Evolutionary conservation across 495 filamentous ascomycete species (phyloP), one percentile per base, ranked within the genome.

Genomic region (Penicillium verhagenii): DNA sequence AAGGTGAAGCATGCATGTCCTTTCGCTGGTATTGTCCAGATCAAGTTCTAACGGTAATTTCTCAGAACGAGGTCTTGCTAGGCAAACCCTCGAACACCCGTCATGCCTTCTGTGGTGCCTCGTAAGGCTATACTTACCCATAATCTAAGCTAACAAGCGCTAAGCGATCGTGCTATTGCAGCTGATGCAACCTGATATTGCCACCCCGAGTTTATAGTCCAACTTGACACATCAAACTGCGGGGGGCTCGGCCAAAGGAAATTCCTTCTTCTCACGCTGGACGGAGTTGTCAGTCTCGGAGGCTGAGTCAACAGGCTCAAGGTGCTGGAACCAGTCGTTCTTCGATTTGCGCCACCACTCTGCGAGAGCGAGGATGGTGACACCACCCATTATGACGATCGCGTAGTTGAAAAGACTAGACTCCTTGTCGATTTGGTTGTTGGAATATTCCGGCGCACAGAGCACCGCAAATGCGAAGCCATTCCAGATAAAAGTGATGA

Each of bases 11-110:
- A 57, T 56, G 75, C 74, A 78, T 72, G 74, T 75, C 68, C 75
- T 78, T 78, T 77, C 75, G 75, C 75, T 77, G 75, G 75, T 75
- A 77, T 78, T 71, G 67, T 71, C 74, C 75, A 77, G 75, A 77
- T 77, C 75, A 78, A 78, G 75, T 78, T 78, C 65, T 60, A 75
- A 77, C 75, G 75, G 75, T 77, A 66, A 62, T 66, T 21, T 78
- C 75, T 77, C 75, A 78, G 75, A 72, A 69, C 73, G 62, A 67
- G 56, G 52, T 50, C 50, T 57, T 57, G 57, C 53, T 40, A 59
- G 64, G 59, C 57, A 47, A 67, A 64, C 45, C 54, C 53, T 69
- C 69, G 69, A 70, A 72, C 69, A 70, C 67, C 69, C 67, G 69
- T 64, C 67, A 72, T 70, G 69, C 67, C 54, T 54, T 50, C 44